Conservation (phyloP, 2,329 filamentous ascomycete species). For the Raffaelea arxii region DNA sequence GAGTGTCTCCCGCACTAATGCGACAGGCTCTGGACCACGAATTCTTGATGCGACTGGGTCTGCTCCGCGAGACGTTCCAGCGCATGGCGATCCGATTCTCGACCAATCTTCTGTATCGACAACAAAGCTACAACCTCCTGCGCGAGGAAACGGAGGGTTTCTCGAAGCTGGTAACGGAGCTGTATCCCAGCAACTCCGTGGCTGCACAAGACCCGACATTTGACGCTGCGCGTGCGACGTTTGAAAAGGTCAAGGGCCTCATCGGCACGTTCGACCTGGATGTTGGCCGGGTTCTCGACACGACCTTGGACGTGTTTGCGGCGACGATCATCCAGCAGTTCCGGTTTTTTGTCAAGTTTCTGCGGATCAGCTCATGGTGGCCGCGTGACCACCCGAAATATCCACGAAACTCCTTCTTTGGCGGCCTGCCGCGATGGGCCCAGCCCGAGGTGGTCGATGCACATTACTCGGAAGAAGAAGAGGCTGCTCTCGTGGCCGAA, state of each 20-base stretch:
- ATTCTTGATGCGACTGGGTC: constrained; percentile 62
- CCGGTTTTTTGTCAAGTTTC: constrained; percentile 87
- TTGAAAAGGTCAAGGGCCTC: constrained; percentile 84
- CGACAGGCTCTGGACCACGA: constrained; percentile 74
- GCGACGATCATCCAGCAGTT: constrained; percentile 87
- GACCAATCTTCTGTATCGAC: constrained; percentile 87
- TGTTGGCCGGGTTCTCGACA: constrained; percentile 86
- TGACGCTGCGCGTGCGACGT: constrained; percentile 75
- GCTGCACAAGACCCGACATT: constrained; percentile 51
- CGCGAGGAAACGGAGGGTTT: constrained; percentile 96
- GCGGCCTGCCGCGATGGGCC: constrained; percentile 78
- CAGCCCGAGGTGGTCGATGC: constrained; percentile 59
- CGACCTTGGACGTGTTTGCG: constrained; percentile 90
- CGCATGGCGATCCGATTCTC: constrained; percentile 79
- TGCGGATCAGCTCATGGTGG: constrained; percentile 95
- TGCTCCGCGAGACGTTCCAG: constrained; percentile 78
- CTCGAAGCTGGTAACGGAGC: constrained; percentile 88
- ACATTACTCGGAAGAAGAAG: constrained; percentile 58
- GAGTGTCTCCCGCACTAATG: constrained; percentile 61
- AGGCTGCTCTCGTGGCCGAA: constrained; percentile 48
- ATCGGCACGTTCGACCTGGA: constrained; percentile 97
- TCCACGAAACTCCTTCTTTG: constrained; percentile 34
- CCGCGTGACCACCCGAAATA: constrained; percentile 51
- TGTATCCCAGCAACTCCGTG: constrained; percentile 73
- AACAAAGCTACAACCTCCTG: constrained; percentile 92